Base-by-base conservation (phyloP, 169 alveolate genomes). In the Plasmodium fragile region DNA sequence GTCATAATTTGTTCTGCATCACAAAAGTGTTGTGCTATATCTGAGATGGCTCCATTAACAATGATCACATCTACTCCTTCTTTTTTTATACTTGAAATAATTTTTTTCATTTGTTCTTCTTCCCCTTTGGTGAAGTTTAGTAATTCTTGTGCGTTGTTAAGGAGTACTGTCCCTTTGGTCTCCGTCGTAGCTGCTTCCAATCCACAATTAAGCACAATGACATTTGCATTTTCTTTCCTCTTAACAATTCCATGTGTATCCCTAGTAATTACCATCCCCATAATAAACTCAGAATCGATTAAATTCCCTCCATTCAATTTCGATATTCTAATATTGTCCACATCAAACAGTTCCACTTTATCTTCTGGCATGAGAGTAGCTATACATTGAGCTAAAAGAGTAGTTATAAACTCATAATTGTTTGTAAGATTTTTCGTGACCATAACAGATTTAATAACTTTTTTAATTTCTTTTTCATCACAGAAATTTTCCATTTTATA, bases 91-190 rank as follows among this genome's bases (percentile, higher is more conserved):
- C 95, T 96, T 72, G 95, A 92, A 43, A 98, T 97, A 41, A 98
- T 96, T 43, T 96, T 95, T 79, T 98, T 99, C 98, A 98, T 96
- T 92, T 96, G 96, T 34, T 92, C 97, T 91, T 98, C 99, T 94
- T 98, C 99, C 28, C 99, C 98, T 95, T 96, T 96, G 25, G 99
- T 98, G 93, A 97, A 98, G 94, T 98, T 97, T 82, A 97, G 65
- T 80, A 98, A 97, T 83, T 99, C 99, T 89, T 98, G 98, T 13
- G 99, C 99, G 32, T 97, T 98, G 93, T 98, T 98, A 53, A 99
- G 94, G 45, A 99, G 97, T 30, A 99, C 99, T 4, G 99, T 99
- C 92, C 99, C 99, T 96, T 98, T 99, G 18, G 99, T 99, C 92
- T 99, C 99, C 16, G 99, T 98, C 36, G 97, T 96, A 81, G 98